Evolutionary conservation across 306 rosid genomes (phyloP).

Genomic region (Cucurbita pepo): DNA sequence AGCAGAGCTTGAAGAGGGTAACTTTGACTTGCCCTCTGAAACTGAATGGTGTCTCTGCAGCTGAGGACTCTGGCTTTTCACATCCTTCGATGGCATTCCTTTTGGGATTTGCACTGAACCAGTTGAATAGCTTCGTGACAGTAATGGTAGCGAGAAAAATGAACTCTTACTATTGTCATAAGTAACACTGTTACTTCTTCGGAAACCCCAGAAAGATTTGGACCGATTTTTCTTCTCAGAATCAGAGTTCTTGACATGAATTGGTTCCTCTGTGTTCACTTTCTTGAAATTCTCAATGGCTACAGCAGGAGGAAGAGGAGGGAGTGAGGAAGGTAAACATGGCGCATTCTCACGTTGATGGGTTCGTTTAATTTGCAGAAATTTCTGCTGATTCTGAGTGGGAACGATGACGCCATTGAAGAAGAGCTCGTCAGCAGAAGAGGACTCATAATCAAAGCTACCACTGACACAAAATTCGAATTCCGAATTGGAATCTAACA

Average conservation of each 20-base stretch:
- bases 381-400: no score
- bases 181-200: constrained; percentile 65
- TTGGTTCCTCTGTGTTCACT: no score
- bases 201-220: constrained; percentile 76
- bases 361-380: no score
- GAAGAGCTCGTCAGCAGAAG: no score
- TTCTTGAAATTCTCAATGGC: no score
- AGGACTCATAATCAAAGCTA: no score
- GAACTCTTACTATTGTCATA: constrained; percentile 37
- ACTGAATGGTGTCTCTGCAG: constrained; percentile 21
- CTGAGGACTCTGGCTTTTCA: not conserved
- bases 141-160: constrained; percentile 30
- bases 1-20: constrained; percentile 16
- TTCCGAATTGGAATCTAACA: not conserved
- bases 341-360: no score
- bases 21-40: constrained; percentile 11
- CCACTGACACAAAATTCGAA: no score
- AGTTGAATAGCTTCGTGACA: constrained; percentile 69
- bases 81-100: constrained; percentile 25
- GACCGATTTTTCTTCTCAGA: constrained; percentile 25
- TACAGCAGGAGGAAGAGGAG: no score
- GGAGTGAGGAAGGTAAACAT: no score
- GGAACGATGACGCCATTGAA: no score
- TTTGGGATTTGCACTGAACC: constrained; percentile 48
- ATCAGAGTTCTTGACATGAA: constrained; percentile 10